Evolutionary conservation across 148 eudicot species (phyloP), one percentile per base, ranked within the genome.

Genomic region (Linanthus parryae): DNA sequence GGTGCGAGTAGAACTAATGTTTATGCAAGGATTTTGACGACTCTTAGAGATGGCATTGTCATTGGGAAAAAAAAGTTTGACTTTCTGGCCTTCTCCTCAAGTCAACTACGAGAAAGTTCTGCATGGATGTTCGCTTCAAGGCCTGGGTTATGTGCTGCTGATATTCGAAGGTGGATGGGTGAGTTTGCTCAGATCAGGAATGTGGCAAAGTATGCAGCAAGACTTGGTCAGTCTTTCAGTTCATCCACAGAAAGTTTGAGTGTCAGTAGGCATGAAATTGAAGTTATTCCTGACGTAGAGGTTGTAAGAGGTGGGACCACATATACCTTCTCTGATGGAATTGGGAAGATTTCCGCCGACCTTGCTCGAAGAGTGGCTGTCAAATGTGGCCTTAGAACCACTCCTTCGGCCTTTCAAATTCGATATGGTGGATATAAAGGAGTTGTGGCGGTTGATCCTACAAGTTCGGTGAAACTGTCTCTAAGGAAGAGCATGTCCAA

Each of bases 171-270:
- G 0, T 79, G 89, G 92, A 76, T 91, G 97, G 97, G 97, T 15
- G 81, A 86, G 59, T 91, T 91, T 54, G 40, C 56, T 30, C 36
- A 41, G 5, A 91, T 91, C 8, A 80, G 52, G 58, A 91, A 91
- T 41, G 89, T 86, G 56, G 95, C 97, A 43, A 91, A 86, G 59
- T 91, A 83, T 71, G 95, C 97, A n/a, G 97, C 97, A 10, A 78
- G 97, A 57, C 91, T 91, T 52, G 97, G 97, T 58, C 97, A 91
- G 64, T 91, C 97, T 16, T 86, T 91, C 27, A 57, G 95, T 48
- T 86, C 97, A 8, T 91, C 97, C 18, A 86, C 68, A 0, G 97
- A 91, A 71, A 81, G 89, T 48, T 60, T 91, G 24, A 86, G 50
- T 31, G 97, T 91, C 52, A 24, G 28, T 18, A 43, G 40, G 29